Percentiles rank a stretch among this genome's conserved stretches.
Evolutionary conservation across 208 protist species (phyloP).

Genomic region (Borovskyia barvae): DNA sequence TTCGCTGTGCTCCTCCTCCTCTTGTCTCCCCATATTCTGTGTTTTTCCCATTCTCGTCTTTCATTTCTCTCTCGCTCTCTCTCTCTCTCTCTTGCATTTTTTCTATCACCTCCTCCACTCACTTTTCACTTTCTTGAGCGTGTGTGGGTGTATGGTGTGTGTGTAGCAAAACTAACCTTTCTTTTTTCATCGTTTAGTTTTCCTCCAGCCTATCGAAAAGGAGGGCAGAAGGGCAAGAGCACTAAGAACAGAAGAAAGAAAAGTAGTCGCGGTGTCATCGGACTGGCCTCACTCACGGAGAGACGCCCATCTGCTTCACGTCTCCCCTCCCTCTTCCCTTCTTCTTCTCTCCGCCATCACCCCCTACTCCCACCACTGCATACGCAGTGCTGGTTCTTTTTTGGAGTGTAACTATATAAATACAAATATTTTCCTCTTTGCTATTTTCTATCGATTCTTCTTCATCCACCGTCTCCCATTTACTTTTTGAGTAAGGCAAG

Average conservation of each 20-base stretch:
- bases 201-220: no score
- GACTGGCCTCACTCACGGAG: not conserved
- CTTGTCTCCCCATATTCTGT: not conserved
- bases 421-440: conserved; percentile 16
- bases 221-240: no score
- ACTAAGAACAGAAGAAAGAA: not conserved
- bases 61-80: not conserved
- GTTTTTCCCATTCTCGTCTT: not conserved
- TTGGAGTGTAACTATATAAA: not conserved
- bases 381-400: conserved; percentile 6
- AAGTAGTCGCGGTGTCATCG: not conserved
- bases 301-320: not conserved
- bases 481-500: no score
- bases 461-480: not conserved
- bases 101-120: not conserved
- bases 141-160: not conserved
- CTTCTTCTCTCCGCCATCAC: not conserved
- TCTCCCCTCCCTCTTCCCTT: not conserved
- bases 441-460: not conserved
- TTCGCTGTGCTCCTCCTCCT: not conserved
- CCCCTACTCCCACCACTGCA: not conserved
- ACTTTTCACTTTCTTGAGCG: not conserved
- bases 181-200: no score
- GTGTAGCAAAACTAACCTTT: no score
- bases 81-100: not conserved